These are phyloP conservation scores for Cadophora gregata DNA, from an alignment of 2,329 filamentous ascomycete genomes.

Conservation along the genomic window DNA sequence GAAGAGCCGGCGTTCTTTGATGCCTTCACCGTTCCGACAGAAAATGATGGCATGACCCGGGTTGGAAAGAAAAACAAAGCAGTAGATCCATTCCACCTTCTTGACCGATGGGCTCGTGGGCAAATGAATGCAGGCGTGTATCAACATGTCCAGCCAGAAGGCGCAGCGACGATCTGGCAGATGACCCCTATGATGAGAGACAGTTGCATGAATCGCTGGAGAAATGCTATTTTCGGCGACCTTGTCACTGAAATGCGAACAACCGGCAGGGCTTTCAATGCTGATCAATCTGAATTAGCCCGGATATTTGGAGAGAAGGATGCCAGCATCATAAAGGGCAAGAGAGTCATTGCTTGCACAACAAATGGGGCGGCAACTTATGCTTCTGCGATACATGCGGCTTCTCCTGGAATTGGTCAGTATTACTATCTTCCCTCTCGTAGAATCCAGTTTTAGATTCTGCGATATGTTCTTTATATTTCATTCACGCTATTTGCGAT, in stretches of 20 bases:
- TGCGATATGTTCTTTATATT: too few species aligned
- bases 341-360: conserved; percentile 71
- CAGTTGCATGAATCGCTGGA: conserved; percentile 51
- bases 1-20: conserved; percentile 58
- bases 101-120: conserved; percentile 58
- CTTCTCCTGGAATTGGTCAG: conserved; percentile 57
- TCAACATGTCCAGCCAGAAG: conserved; percentile 42
- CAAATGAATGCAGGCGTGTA: conserved; percentile 51
- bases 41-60: conserved; percentile 51
- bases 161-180: conserved; percentile 56
- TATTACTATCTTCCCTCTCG: not conserved
- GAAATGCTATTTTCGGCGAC: conserved; percentile 55
- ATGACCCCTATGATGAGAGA: conserved; percentile 50
- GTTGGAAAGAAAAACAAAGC: conserved; percentile 54
- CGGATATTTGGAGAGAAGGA: conserved; percentile 52
- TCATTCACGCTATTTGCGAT: not conserved
- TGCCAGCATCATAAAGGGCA: conserved; percentile 53
- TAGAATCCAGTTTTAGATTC: not conserved
- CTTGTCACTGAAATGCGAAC: conserved; percentile 50
- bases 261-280: conserved; percentile 50
- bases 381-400: conserved; percentile 57
- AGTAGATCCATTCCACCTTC: conserved; percentile 56
- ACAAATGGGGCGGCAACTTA: conserved; percentile 74
- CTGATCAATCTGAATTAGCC: conserved; percentile 49
- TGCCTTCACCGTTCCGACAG: conserved; percentile 59